Evolutionary conservation across 2,329 filamentous ascomycete genomes (phyloP).

Genomic region (Alternaria gansuensis): DNA sequence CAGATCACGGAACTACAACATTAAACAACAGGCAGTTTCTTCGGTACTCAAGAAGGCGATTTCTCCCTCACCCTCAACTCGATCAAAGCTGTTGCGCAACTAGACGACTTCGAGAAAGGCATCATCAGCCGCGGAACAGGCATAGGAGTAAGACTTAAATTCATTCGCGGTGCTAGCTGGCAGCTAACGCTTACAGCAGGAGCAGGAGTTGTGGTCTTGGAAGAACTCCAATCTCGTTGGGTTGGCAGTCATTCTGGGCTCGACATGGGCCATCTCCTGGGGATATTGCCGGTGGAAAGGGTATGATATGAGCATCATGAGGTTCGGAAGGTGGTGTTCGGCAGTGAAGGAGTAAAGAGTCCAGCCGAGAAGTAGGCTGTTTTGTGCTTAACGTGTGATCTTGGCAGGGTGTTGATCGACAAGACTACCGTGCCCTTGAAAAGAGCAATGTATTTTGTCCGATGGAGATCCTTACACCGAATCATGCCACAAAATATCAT

Average conservation of each 20-base stretch:
- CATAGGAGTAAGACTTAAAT: constrained; percentile 21
- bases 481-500: neutral
- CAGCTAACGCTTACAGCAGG: constrained; percentile 23
- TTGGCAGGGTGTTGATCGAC: neutral
- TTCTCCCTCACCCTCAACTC: constrained; percentile 68
- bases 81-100: constrained; percentile 59
- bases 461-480: neutral
- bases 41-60: constrained; percentile 74
- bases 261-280: constrained; percentile 34
- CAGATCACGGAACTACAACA: too few species aligned
- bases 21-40: constrained; percentile 67
- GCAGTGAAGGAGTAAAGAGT: constrained; percentile 13
- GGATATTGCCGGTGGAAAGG: constrained; percentile 39
- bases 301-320: constrained; percentile 36
- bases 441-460: neutral
- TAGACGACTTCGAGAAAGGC: constrained; percentile 41
- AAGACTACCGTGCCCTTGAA: neutral
- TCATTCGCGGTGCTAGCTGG: neutral
- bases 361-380: neutral
- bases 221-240: constrained; percentile 40
- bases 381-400: neutral
- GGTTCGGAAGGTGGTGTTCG: constrained; percentile 32
- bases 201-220: constrained; percentile 37
- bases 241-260: constrained; percentile 33
- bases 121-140: constrained; percentile 1